Evolutionary conservation across 352 stramenopile species (phyloP).

Genomic region (Vaucheria bursata): DNA sequence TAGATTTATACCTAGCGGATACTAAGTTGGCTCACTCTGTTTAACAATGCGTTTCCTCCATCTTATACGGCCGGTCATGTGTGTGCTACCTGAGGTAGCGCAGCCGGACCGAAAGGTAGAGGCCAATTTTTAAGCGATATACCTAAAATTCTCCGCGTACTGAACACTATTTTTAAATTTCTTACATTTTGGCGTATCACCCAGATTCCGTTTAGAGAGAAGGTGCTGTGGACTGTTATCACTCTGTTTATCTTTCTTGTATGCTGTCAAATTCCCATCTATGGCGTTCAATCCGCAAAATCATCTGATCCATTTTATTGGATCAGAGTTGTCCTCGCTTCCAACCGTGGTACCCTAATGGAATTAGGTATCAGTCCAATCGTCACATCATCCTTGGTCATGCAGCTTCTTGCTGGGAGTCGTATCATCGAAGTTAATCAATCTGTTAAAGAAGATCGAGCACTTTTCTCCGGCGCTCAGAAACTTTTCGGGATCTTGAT

Average conservation of each 20-base stretch:
- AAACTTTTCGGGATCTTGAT: conserved; percentile 99
- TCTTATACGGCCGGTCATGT: conserved; percentile 95
- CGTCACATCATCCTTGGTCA: conserved; percentile 96
- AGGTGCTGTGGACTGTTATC: conserved; percentile 97
- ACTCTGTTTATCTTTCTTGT: conserved; percentile 99
- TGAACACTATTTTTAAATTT: background rate
- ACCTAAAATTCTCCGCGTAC: background rate
- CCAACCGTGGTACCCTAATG: conserved; percentile 68
- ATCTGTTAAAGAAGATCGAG: conserved; percentile 95
- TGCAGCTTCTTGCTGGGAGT: conserved; percentile 92
- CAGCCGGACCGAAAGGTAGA: conserved; percentile 79
- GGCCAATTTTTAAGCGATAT: background rate
- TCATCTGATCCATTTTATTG: conserved; percentile 98
- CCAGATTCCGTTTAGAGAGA: conserved; percentile 95
- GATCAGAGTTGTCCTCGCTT: conserved; percentile 98
- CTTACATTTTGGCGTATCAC: background rate
- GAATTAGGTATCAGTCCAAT: conserved; percentile 89
- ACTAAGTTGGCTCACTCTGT: background rate
- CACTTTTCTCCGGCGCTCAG: conserved; percentile 93
- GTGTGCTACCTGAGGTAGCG: conserved; percentile 92
- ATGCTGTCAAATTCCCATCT: conserved; percentile 98
- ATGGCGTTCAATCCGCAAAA: conserved; percentile 95
- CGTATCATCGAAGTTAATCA: conserved; percentile 99
- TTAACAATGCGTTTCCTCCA: conserved; percentile 93
- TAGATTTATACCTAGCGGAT: no score